A percentile compares a stretch with the other conserved stretches of the same genome.
These are phyloP conservation scores for Diaporthe sp. DNA, from an alignment of 2,329 filamentous ascomycete genomes.

Conservation along the genomic window DNA sequence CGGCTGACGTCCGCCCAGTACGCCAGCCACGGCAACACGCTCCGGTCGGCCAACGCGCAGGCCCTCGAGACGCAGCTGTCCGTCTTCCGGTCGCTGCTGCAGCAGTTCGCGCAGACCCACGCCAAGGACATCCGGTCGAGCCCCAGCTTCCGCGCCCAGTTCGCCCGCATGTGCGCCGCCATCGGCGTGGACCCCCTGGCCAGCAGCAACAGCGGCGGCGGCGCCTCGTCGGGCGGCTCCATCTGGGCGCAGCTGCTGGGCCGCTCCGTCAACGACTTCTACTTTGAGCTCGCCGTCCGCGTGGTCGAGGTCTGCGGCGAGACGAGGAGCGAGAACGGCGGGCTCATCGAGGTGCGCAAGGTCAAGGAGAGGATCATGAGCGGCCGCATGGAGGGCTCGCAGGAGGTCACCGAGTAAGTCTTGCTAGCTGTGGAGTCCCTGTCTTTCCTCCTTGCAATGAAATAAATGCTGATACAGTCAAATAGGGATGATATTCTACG, in stretches of 20 bases:
- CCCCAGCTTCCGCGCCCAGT: slow-evolving; percentile 94
- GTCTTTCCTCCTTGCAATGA: not conserved
- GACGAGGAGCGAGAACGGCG: slow-evolving; percentile 91
- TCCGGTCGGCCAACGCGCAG: slow-evolving; percentile 87
- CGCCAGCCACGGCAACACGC: slow-evolving; percentile 87
- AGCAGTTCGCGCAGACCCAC: slow-evolving; percentile 96
- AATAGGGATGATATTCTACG: slow-evolving; percentile 87
- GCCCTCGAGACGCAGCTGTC: slow-evolving; percentile 94
- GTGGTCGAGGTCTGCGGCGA: slow-evolving; percentile 93
- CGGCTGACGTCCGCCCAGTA: slow-evolving; percentile 90
- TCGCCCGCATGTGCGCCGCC: slow-evolving; percentile 97
- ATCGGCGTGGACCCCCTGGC: slow-evolving; percentile 97
- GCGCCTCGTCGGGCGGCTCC: slow-evolving; percentile 66
- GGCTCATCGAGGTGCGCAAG: slow-evolving; percentile 87
- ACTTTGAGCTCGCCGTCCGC: slow-evolving; percentile 96
- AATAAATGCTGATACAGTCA: not conserved
- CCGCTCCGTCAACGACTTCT: slow-evolving; percentile 95
- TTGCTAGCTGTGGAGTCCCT: not conserved
- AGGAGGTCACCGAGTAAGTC: slow-evolving; percentile 82
- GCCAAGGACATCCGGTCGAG: slow-evolving; percentile 96
- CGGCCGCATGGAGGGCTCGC: slow-evolving; percentile 80
- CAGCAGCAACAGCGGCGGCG: slow-evolving; percentile 67
- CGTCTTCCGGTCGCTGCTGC: slow-evolving; percentile 94
- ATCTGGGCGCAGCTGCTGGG: slow-evolving; percentile 96
- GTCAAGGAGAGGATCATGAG: slow-evolving; percentile 82